Evolutionary conservation across 345 rosid species (phyloP), one percentile per base, ranked within the genome.

Genomic region (Citrus sp.): DNA sequence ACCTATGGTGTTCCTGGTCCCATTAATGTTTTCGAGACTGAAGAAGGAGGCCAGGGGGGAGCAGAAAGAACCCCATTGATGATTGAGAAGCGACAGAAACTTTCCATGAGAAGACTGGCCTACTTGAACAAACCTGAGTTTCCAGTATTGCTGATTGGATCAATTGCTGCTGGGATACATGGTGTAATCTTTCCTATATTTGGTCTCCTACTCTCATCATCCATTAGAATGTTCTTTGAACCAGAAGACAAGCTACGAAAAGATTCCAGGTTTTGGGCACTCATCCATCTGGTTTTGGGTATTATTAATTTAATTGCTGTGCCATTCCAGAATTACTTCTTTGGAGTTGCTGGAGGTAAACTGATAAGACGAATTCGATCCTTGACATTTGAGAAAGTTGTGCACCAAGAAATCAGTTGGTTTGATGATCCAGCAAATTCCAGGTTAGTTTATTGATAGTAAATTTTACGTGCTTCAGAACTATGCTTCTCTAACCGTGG

Each of bases 321-420:
- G 25, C 95, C 98, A 4, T 1, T 84, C 42, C 98, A 95, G 78
- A 87, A 89, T 84, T 95, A 82, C 80, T 81, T 92, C 42, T 95
- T 90, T 24, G 97, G 95, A 37, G 28, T 93, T 32, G 98, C 97
- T 4, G 98, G 98, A 10, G 92, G 97, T n/a, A 90, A 85, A 62
- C 70, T 95, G 83, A 89, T 95, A 10, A 81, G 84, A 81, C 84
- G 98, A 72, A 92, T 93, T 42, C 86, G 98, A 21, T 81, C 89
- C 21, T 67, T 87, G 88, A 86, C 91, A 1, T 95, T 95, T 77
- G 88, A 89, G 81, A 92, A 90, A 80, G 90, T 93, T 28, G 98
- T 90, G 56, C 92, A 90, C 84, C 97, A 93, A 79, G 89, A 93
- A 64, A 93, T 95, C 69, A 86, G 93, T 80, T 95, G 97, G 95